Base-by-base conservation (phyloP, 495 filamentous ascomycete genomes). In the Articulospora tetracladia region DNA sequence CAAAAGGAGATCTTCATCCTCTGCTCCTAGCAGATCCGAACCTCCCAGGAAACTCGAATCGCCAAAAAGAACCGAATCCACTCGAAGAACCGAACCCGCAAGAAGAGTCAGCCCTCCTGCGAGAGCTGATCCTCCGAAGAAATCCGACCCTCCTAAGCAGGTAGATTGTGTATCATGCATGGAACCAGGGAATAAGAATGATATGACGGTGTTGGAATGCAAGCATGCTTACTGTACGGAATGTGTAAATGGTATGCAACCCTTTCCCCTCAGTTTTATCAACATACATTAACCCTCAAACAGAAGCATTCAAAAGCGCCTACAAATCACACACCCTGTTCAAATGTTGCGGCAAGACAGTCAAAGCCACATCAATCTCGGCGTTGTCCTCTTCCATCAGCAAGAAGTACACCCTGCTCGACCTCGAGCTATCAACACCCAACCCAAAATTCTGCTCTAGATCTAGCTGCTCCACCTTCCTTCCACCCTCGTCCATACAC, bases 291-390 rank as follows among this genome's bases (percentile, higher is more conserved):
- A 50, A 61, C 20, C 19, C 47, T n/a, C 10, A 51, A 63, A 58
- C 26, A 58, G 60, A 12, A 10, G 60, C 55, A 17, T 59, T 63
- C 39, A 59, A 63, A 48, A 25, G 55, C 19, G 60, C 60, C 11
- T 36, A 30, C 19, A 54, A 53, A 39, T 58, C 55, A 20, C 55
- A 41, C 25, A 26, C 32, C 11, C 25, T 50, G 10, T 63, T 63
- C 50, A 58, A 47, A 55, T 63, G 60, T 32, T 63, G 60, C 55
- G 53, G 22, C 17, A 47, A 19, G 20, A 27, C 46, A 22, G 4
- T 36, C 32, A 2, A 24, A 44, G 47, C 34, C 48, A 24, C 3
- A 7, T 28, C 17, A 17, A 15, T 13, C n/a, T 13, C 19, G 19
- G 8, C 0, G 8, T 41, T 47, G 24, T 48, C 53, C 25, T 25